Evolutionary conservation across 805 yeast genomes (phyloP), one percentile per base, ranked within the genome.

Genomic region (Yarrowia phangngaensis): DNA sequence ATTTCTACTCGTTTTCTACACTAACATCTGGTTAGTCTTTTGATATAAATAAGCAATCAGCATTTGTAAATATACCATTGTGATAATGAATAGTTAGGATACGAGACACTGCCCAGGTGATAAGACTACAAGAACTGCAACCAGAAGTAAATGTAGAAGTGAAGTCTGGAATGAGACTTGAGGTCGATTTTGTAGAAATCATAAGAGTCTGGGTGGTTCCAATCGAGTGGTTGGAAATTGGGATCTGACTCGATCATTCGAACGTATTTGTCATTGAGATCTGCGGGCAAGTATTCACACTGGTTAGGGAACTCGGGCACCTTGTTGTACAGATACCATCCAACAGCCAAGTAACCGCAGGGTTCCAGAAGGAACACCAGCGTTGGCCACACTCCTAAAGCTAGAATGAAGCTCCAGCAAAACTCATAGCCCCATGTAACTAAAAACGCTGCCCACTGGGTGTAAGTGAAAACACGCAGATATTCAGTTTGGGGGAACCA

Each of bases 291-390:
- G 8, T 22, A 41, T 6, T 41, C 48, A 9, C 19, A 15, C 35
- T 41, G 48, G 27, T 29, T 29, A 17, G 48, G 35, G 13, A 41
- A 41, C 28, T 41, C 48, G 6, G 48, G 48, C 13, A 41, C 48
- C 27, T 41, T 41, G 29, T 41, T 34, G 35, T 29, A 41, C 22
- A 41, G 16, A 8, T 29, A 41, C 48, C 48, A 41, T 16, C 35
- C 48, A 2, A 41, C 34, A 15, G 35, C 48, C 14, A 41, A 24
- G 17, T 41, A 41, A 8, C 35, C 35, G 12, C 20, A 16, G 12
- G 48, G 48, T 22, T 41, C 48, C 14, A 41, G 20, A 2, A 41
- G 35, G 28, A 41, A 41, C 3, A 41, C 48, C 3, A 31, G 35
- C 6, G 48, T 41, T 9, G 48, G 48, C 45, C 45, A 38, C 11